Evolutionary conservation across 2,329 filamentous ascomycete genomes (phyloP), one percentile per base, ranked within the genome.

Genomic region (Trichoderma asperellum): DNA sequence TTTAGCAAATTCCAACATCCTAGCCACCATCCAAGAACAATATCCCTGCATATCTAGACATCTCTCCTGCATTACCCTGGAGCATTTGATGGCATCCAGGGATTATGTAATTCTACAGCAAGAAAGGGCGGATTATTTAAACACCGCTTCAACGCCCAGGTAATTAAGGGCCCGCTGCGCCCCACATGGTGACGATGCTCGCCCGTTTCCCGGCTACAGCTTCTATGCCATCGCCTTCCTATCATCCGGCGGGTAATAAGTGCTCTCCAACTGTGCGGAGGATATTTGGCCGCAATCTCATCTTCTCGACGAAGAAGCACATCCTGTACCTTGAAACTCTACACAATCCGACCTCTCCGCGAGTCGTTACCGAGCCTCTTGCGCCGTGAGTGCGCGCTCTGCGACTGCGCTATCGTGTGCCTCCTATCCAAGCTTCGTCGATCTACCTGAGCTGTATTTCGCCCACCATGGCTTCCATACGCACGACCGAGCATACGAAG

Each of bases 401-500:
- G 63, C 64, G 68, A 59, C 6, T 68, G 37, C 58, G 58, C 18
- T 49, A 21, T 62, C 52, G 52, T 66, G 43, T 61, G 43, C 64
- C 63, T 70, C 64, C 69, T 66, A 70, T 67, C 43, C 29, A 61
- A 53, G 56, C 68, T 55, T 27, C 47, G 35, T 11, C 43, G 63
- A 32, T n/a, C 32, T 60, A 16, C 10, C 52, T 40, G 60, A 65
- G 37, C 40, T 60, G 29, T 34, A 59, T 47, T 43, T 29, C 35
- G 55, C 66, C 72, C 69, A 73, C 62, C 74, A 77, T 73, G 72
- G 76, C 78, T 71, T 72, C 77, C 62, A 72, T 79, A 66, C 77
- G 78, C 57, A 77, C 77, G 40, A 74, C 76, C 64, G 77, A 80
- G 65, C 79, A 80, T 71, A 79, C 78, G 60, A 80, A 80, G 79